These are phyloP conservation scores for Skeletonema grethae DNA, from an alignment of 108 stramenopile genomes.

Conservation along the genomic window DNA sequence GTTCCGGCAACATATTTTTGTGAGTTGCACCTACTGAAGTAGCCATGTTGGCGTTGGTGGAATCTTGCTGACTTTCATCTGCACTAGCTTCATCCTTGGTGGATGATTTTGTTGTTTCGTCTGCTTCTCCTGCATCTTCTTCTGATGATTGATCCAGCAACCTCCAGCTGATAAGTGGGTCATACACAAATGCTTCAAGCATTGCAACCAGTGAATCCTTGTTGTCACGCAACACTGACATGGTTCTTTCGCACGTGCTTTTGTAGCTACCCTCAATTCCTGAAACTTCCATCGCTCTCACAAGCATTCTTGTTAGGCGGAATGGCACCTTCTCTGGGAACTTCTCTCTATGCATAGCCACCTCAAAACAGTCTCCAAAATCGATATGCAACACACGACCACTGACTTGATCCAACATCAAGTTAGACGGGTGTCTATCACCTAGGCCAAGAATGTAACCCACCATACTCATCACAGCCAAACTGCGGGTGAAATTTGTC, in stretches of 20 bases:
- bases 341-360: constrained; percentile 98
- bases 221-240: constrained; percentile 95
- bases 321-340: constrained; percentile 99
- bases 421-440: constrained; percentile 91
- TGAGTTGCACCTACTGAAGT: background rate
- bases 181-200: constrained; percentile 99
- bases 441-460: constrained; percentile 96
- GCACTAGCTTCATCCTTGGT: constrained; percentile 1
- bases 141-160: constrained; percentile 63
- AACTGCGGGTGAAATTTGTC: constrained; percentile 93
- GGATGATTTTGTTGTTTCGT: background rate
- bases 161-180: constrained; percentile 99
- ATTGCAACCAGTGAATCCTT: constrained; percentile 96
- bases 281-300: constrained; percentile 98
- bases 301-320: constrained; percentile 99
- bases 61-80: constrained; percentile 6
- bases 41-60: constrained; percentile 11
- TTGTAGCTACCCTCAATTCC: constrained; percentile 98
- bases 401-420: constrained; percentile 91
- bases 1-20: constrained; percentile 24
- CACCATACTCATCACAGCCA: constrained; percentile 99
- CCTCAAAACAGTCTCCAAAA: constrained; percentile 96
- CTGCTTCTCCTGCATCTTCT: constrained; percentile 24
- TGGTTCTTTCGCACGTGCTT: constrained; percentile 95
- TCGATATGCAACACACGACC: constrained; percentile 97